Evolutionary conservation across 129 eudicot species (phyloP).

Genomic region (Daucus carota): DH1_v3.0 NC_030389.2:44098501-44099000

Average conservation of each 20-base stretch:
- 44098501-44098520: conserved; percentile 23
- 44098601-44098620: conserved; percentile 9
- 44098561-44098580: conserved; percentile 35
- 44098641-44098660: conserved; percentile 33
- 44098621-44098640: conserved; percentile 43
- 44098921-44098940: conserved; percentile 15
- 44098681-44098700: conserved; percentile 42
- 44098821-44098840: conserved; percentile 3
- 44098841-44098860: conserved; percentile 21
- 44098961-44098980: conserved; percentile 18
- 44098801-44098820: conserved; percentile 16
- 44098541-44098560: conserved; percentile 81
- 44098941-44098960: conserved; percentile 19
- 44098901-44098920: conserved; percentile 16
- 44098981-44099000: conserved; percentile 33
- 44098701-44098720: conserved; percentile 22
- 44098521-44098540: conserved; percentile 24
- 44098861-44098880: conserved; percentile 26
- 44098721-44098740: conserved; percentile 25
- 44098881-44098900: conserved; percentile 18
- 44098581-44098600: conserved; percentile 17
- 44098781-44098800: conserved; percentile 30
- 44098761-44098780: conserved; percentile 37
- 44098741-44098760: conserved; percentile 32
- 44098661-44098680: conserved; percentile 47